Conservation (phyloP, 768 basidiomycete genomes). For the Amanita thiersii region DNA sequence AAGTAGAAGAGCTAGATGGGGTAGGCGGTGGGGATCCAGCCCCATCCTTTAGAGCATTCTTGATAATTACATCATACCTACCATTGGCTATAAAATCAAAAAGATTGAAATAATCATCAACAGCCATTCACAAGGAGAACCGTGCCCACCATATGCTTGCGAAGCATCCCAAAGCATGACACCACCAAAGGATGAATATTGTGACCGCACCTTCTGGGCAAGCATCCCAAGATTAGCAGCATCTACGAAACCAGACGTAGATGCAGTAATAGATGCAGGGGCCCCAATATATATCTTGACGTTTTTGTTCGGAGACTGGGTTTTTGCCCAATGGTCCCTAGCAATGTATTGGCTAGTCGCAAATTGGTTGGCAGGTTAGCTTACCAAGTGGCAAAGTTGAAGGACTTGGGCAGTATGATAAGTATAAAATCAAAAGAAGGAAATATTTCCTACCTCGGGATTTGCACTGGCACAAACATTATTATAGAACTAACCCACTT, state of each 20-base stretch:
- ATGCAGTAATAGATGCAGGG: constrained; percentile 48
- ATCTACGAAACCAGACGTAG: constrained; percentile 50
- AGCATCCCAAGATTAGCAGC: constrained; percentile 37
- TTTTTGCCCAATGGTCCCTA: constrained; percentile 62
- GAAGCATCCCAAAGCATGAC: constrained; percentile 49
- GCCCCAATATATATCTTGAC: constrained; percentile 63
- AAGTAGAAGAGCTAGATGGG: constrained; percentile 51
- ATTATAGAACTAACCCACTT: constrained; percentile 45
- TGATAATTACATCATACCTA: constrained; percentile 52
- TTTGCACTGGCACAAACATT: no score
- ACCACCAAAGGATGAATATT: constrained; percentile 61
- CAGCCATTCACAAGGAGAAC: no score
- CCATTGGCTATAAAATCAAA: constrained; percentile 37
- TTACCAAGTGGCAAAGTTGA: constrained; percentile 53
- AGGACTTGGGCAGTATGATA: no score
- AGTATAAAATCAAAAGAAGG: no score
- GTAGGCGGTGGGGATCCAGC: constrained; percentile 66
- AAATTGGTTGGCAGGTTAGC: no score
- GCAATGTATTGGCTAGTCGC: no score
- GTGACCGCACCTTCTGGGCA: constrained; percentile 39
- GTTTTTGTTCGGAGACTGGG: constrained; percentile 46
- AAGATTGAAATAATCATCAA: no score
- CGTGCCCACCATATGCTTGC: constrained; percentile 32
- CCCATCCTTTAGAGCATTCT: constrained; percentile 49
- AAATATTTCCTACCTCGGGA: no score